Percentiles rank a stretch among this genome's conserved stretches.
Evolutionary conservation across 2,329 filamentous ascomycete species (phyloP).

Genomic region (Macrophomina pseudophaseolina): DNA sequence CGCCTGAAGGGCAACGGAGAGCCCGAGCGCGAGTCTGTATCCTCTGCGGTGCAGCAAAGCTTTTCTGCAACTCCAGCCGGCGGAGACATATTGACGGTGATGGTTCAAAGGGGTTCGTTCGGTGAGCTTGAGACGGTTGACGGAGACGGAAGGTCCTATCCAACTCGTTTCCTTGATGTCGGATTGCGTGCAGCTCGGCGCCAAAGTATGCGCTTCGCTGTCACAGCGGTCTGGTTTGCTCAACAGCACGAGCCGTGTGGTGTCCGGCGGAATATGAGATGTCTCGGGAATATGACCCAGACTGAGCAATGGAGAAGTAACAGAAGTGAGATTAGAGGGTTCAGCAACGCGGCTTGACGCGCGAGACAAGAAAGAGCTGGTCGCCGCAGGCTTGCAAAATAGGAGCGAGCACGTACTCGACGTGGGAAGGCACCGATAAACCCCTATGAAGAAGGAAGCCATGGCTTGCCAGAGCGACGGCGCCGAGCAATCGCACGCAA

Average conservation of each 20-base stretch:
- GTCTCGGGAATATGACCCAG: constrained; percentile 27
- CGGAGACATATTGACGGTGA: neutral
- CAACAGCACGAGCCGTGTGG: neutral
- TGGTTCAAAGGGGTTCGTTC: neutral
- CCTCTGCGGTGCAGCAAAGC: neutral
- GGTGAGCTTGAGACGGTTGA: neutral
- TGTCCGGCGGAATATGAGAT: neutral
- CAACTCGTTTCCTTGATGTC: neutral
- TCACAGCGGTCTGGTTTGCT: neutral
- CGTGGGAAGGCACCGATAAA: too few relatives aligned
- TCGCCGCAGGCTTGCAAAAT: neutral
- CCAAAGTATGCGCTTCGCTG: neutral
- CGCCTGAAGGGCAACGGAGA: constrained; percentile 10
- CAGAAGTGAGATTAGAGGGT: constrained; percentile 30
- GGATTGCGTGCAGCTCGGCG: neutral
- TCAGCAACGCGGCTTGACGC: neutral
- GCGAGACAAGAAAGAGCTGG: neutral
- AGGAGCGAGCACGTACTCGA: neutral
- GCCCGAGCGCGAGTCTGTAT: constrained; percentile 9
- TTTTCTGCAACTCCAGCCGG: neutral
- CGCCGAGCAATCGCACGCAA: too few relatives aligned
- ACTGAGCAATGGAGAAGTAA: constrained; percentile 38
- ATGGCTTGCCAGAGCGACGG: too few relatives aligned
- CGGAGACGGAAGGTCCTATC: neutral
- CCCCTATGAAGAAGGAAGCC: too few relatives aligned